Base-by-base conservation (phyloP, 106 monocot species). In the Cymbidium sinense region DNA sequence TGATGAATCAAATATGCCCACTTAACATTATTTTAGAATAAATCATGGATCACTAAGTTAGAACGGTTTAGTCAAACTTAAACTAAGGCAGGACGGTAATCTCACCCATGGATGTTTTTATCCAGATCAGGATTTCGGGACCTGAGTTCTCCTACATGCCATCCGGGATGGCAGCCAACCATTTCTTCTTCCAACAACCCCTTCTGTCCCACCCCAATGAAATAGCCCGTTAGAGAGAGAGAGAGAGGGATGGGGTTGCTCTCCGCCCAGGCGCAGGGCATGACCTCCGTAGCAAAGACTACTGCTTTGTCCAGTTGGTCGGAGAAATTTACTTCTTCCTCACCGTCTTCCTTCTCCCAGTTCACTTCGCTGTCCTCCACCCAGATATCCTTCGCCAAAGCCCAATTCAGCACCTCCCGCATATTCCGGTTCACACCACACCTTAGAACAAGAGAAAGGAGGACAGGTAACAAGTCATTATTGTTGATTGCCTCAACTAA, bases 311-410 rank as follows among this genome's bases (percentile, higher is more conserved):
- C 43, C 72, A 36, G 62, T 50, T 55, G 70, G 27, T 51, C 85
- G 39, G 79, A 86, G 28, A 30, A 30, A 61, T 61, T 23, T 37
- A 7, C 11, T 28, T 74, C 78, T 23, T 19, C 10, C 36, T 44
- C 39, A 2, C 29, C 70, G 62, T 28, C 4, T 37, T 75, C 83
- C 8, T 64, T 83, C 34, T 37, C 34, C 15, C n/a, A 78, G 62
- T n/a, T 19, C 37, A 39, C 34, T 4, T 30, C 64, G 34, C 27
- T 58, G 39, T 71, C 76, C 41, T 41, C 41, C 47, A 47, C 47
- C 2, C 47, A 47, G 74, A 81, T 3, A 43, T 73, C 73, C 20
- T 84, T 84, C 74, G 74, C 28, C 64, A 85, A 73, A 74, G 77
- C 65, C 74, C 85, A 81, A 6, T 69, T 81, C 65, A 15, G 20